Evolutionary conservation across 2,329 filamentous ascomycete genomes (phyloP), one percentile per base, ranked within the genome.

Genomic region (Pyricularia sp.): DNA sequence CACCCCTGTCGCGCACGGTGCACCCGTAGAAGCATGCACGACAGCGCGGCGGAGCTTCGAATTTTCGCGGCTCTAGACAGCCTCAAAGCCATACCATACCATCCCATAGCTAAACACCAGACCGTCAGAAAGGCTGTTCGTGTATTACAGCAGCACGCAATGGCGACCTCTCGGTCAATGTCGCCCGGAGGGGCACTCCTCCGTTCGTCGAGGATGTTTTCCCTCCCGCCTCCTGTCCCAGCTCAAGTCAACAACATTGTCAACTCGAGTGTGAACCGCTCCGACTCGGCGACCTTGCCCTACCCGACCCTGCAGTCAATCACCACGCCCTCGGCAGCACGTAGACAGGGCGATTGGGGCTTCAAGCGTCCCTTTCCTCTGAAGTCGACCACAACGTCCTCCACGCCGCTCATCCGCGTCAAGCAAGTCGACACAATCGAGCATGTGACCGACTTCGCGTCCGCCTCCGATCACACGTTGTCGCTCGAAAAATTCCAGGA

Each of bases 401-500:
- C 89, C 7, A 89, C 88, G n/a, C 92, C 93, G 11, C 83, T 92
- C 66, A 86, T 97, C 68, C 88, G 92, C 72, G 81, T 98, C 73
- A 89, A 88, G 74, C 86, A 90, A 70, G 85, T 97, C 72, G 94
- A 98, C 81, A 92, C 92, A 2, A 86, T 89, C 73, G 93, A 97
- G 79, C 91, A 93, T 77, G 85, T 97, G 73, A 97, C 94, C 76
- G 93, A 97, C 76, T 98, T 93, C 79, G 85, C 88, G 71, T 93
- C 92, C 55, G 91, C 93, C 0, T 86, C 90, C 69, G 92, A 97
- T 78, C 92, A 97, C 79, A 86, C 89, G 67, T 81, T 93, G 73
- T 93, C 92, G 9, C 82, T 96, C 69, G 84, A 88, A 76, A 98
- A 97, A 82, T 97, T 91, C 81, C 90, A 93, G 77, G 92, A 97